Evolutionary conservation across 345 rosid genomes (phyloP).

Genomic region (Raphanus sativus): DNA sequence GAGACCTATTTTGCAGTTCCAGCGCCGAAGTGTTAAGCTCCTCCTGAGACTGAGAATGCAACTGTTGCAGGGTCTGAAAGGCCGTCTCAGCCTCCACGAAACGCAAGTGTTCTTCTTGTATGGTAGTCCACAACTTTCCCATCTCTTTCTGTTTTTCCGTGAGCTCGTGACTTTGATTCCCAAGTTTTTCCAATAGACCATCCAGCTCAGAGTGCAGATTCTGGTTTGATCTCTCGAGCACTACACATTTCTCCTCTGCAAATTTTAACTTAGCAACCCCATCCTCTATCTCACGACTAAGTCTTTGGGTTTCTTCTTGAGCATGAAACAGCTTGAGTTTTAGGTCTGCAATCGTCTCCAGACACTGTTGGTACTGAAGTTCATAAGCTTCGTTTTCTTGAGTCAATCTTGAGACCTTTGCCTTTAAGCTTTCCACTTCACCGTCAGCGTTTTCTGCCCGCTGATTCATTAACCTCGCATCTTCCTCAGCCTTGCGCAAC

Average conservation of each 20-base stretch:
- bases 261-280: conserved; percentile 63
- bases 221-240: conserved; percentile 75
- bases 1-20: conserved; percentile 62
- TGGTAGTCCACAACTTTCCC: conserved; percentile 76
- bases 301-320: conserved; percentile 69
- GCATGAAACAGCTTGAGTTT: conserved; percentile 62
- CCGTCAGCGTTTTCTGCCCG: conserved; percentile 65
- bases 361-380: conserved; percentile 65
- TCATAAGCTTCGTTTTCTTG: conserved; percentile 72
- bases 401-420: conserved; percentile 51
- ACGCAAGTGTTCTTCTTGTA: conserved; percentile 86
- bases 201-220: conserved; percentile 71
- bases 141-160: conserved; percentile 86
- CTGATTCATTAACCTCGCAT: conserved; percentile 47
- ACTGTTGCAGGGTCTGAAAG: conserved; percentile 89
- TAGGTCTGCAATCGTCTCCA: conserved; percentile 66
- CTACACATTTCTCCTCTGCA: conserved; percentile 79
- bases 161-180: conserved; percentile 67
- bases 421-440: conserved; percentile 69
- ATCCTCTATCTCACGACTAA: conserved; percentile 65
- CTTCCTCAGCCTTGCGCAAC: conserved; percentile 61
- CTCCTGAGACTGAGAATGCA: conserved; percentile 95
- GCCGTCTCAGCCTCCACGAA: conserved; percentile 97
- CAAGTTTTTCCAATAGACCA: conserved; percentile 56
- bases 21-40: conserved; percentile 72